These are phyloP conservation scores for Sordaria brevicollis DNA, from an alignment of 495 filamentous ascomycete species.

Conservation along the genomic window DNA sequence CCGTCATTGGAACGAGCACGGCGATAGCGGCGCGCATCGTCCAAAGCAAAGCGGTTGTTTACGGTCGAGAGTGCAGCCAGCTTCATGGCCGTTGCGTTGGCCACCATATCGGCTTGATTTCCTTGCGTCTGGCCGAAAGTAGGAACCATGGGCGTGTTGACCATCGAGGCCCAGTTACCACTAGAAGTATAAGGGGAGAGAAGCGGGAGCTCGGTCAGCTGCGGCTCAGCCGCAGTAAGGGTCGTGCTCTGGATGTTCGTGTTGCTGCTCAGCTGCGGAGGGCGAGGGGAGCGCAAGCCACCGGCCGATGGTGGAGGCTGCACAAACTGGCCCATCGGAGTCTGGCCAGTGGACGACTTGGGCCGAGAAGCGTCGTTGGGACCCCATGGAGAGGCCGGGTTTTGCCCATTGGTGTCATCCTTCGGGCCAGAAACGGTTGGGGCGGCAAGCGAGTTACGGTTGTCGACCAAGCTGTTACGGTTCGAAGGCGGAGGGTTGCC, in stretches of 20 bases:
- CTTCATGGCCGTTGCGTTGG: constrained; percentile 98
- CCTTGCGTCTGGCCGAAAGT: constrained; percentile 56
- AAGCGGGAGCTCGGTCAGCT: constrained; percentile 58
- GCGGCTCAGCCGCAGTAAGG: constrained; percentile 61
- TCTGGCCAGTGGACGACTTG: constrained; percentile 79
- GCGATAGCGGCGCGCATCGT: constrained; percentile 90
- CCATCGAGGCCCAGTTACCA: constrained; percentile 96
- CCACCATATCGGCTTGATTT: constrained; percentile 85
- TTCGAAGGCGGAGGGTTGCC: constrained; percentile 85
- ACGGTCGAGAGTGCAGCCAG: constrained; percentile 93
- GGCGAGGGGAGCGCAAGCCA: constrained; percentile 73
- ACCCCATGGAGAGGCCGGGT: constrained; percentile 72
- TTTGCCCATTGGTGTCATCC: constrained; percentile 43
- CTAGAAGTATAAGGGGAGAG: constrained; percentile 83
- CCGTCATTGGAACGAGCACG: constrained; percentile 77
- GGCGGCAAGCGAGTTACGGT: constrained; percentile 67
- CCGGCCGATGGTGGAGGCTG: constrained; percentile 71
- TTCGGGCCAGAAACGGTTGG: constrained; percentile 62
- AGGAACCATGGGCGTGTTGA: constrained; percentile 91
- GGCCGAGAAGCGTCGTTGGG: constrained; percentile 55
- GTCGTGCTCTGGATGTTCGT: constrained; percentile 73
- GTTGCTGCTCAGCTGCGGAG: constrained; percentile 50
- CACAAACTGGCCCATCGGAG: constrained; percentile 95
- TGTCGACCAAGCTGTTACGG: constrained; percentile 82
- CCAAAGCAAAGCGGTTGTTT: constrained; percentile 94